These are phyloP conservation scores for Eucalyptus urophylla DNA, from an alignment of 345 rosid species.

Conservation along the genomic window DNA sequence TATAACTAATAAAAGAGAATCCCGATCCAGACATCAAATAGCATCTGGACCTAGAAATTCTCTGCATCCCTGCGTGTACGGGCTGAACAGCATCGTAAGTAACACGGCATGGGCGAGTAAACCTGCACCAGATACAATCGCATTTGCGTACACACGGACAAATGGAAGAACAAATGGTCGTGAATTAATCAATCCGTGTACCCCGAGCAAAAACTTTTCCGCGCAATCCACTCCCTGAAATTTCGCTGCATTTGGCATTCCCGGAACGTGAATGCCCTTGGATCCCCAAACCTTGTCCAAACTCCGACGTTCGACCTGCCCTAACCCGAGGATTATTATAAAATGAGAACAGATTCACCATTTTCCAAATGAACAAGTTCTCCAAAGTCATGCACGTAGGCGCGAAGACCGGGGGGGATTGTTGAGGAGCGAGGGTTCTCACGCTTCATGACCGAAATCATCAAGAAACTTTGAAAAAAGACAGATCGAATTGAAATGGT, in stretches of 20 bases:
- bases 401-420: neutral
- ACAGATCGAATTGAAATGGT: neutral
- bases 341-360: neutral
- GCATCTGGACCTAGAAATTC: neutral
- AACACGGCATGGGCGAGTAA: neutral
- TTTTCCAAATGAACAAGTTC: neutral
- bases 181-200: neutral
- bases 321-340: neutral
- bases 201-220: neutral
- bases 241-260: neutral
- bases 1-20: neutral
- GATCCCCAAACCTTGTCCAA: neutral
- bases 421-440: neutral
- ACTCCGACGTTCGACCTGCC: neutral
- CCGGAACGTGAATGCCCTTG: neutral
- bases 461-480: neutral
- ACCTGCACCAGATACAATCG: neutral
- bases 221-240: neutral
- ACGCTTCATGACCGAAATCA: neutral
- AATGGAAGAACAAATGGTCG: neutral
- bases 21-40: neutral
- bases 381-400: neutral
- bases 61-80: neutral
- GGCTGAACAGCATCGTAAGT: neutral
- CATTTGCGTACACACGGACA: neutral